Evolutionary conservation across 2,329 filamentous ascomycete genomes (phyloP).

Genomic region (Ceratocystis harringtonii): DNA sequence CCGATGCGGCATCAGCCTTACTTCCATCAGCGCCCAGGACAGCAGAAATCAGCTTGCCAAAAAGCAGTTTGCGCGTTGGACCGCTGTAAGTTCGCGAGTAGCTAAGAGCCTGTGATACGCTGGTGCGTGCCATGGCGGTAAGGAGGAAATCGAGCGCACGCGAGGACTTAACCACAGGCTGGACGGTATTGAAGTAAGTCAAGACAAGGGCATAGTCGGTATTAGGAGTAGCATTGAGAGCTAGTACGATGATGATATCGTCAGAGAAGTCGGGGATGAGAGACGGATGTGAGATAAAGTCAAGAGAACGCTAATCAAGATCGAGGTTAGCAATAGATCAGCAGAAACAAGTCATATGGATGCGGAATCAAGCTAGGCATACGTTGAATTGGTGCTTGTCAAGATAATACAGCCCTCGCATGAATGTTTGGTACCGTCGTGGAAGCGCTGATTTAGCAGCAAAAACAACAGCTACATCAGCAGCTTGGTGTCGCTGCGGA

Average conservation of each 20-base stretch:
- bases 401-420: slow-evolving; percentile 69
- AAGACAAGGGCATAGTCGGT: slow-evolving; percentile 55
- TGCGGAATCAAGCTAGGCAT: slow-evolving; percentile 15
- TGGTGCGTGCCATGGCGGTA: slow-evolving; percentile 49
- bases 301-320: slow-evolving; percentile 43
- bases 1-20: slow-evolving; percentile 36
- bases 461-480: slow-evolving; percentile 40
- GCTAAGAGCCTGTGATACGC: slow-evolving; percentile 56
- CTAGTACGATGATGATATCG: slow-evolving; percentile 59
- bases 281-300: slow-evolving; percentile 64
- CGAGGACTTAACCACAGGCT: slow-evolving; percentile 52
- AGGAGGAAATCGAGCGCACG: slow-evolving; percentile 53
- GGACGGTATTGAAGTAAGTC: slow-evolving; percentile 64
- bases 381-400: slow-evolving; percentile 57
- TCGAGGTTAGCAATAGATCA: background rate
- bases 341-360: background rate
- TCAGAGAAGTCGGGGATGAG: slow-evolving; percentile 69
- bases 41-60: slow-evolving; percentile 48
- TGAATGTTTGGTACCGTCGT: slow-evolving; percentile 62
- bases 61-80: slow-evolving; percentile 45
- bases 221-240: slow-evolving; percentile 41
- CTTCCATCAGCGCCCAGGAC: slow-evolving; percentile 34
- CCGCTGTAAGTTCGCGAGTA: slow-evolving; percentile 54
- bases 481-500: slow-evolving; percentile 31
- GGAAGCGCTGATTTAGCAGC: slow-evolving; percentile 51